These are phyloP conservation scores for Diphasiastrum complanatum DNA, from an alignment of 83 land plant species.

Conservation along the genomic window DNA sequence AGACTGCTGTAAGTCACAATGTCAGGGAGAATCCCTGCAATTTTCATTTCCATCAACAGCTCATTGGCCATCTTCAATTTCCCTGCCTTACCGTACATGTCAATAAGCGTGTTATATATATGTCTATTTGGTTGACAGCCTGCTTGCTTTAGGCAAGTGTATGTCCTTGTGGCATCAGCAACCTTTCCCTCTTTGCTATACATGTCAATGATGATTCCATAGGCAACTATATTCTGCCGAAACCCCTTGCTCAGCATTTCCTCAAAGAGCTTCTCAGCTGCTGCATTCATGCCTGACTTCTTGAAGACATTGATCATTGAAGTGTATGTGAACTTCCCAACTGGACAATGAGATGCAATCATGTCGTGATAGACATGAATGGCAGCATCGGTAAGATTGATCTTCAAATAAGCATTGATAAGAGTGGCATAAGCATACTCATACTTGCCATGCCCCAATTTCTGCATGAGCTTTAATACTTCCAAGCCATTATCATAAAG, in stretches of 20 bases:
- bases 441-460: slow-evolving; percentile 23
- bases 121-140: slow-evolving; percentile 41
- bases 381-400: slow-evolving; percentile 24
- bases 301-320: slow-evolving; percentile 36
- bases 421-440: slow-evolving; percentile 47
- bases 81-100: slow-evolving; percentile 43
- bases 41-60: slow-evolving; percentile 56
- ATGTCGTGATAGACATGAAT: slow-evolving; percentile 30
- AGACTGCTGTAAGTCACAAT: slow-evolving; percentile 46
- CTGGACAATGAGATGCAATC: slow-evolving; percentile 26
- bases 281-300: slow-evolving; percentile 16
- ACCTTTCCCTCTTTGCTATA: slow-evolving; percentile 13
- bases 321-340: slow-evolving; percentile 55
- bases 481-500: slow-evolving; percentile 41
- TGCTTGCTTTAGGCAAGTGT: slow-evolving; percentile 33
- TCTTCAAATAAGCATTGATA: slow-evolving; percentile 42
- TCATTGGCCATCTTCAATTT: slow-evolving; percentile 47
- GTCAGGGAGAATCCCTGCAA: slow-evolving; percentile 38
- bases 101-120: slow-evolving; percentile 52
- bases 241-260: slow-evolving; percentile 46
- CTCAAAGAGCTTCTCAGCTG: slow-evolving; percentile 33
- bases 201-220: slow-evolving; percentile 36
- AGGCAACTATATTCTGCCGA: slow-evolving; percentile 49
- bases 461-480: slow-evolving; percentile 38
- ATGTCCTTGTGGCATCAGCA: slow-evolving; percentile 4